Percentiles rank a stretch among this genome's conserved stretches.
Evolutionary conservation across 164 flowering plant genomes (phyloP).

Genomic region (Nymphaea colorata): DNA sequence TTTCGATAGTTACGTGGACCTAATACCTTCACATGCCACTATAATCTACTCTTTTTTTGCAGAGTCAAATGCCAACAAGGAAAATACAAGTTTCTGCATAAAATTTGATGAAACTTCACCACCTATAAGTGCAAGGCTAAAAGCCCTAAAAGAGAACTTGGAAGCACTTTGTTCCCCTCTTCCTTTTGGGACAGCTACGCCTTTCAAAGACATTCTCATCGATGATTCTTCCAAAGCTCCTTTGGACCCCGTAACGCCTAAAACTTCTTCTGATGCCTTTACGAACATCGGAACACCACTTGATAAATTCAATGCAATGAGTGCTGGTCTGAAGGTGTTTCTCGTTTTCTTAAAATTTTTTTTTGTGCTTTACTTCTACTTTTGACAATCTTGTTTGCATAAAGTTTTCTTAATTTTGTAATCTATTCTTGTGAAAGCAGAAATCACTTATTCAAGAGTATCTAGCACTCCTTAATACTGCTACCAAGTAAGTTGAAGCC

Average conservation of each 20-base stretch:
- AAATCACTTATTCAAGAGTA: conserved; percentile 36
- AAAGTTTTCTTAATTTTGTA: not conserved
- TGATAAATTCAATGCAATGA: conserved; percentile 20
- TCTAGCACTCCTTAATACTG: conserved; percentile 45
- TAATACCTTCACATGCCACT: not conserved
- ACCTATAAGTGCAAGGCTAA: conserved; percentile 38
- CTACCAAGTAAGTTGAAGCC: conserved; percentile 43
- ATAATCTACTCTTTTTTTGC: not conserved
- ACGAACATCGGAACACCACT: conserved; percentile 21
- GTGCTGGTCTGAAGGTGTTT: conserved; percentile 44
- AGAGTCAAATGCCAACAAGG: not conserved
- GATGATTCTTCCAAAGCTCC: conserved; percentile 1
- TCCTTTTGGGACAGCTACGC: conserved; percentile 12
- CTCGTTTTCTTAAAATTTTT: not conserved
- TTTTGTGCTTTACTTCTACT: not conserved
- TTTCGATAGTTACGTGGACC: not conserved
- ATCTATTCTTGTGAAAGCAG: conserved; percentile 20
- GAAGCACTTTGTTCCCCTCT: conserved; percentile 30
- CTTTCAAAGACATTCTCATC: conserved; percentile 3
- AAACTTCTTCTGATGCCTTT: conserved; percentile 10
- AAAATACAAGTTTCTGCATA: too few relatives aligned
- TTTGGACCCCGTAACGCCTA: conserved; percentile 23
- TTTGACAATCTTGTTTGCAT: not conserved
- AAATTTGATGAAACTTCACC: conserved; percentile 22
- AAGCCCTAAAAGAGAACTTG: conserved; percentile 35